phyloP scores from a whole-genome alignment of 2,329 filamentous ascomycete species.

The Phyllosticta ampelicida region DNA sequence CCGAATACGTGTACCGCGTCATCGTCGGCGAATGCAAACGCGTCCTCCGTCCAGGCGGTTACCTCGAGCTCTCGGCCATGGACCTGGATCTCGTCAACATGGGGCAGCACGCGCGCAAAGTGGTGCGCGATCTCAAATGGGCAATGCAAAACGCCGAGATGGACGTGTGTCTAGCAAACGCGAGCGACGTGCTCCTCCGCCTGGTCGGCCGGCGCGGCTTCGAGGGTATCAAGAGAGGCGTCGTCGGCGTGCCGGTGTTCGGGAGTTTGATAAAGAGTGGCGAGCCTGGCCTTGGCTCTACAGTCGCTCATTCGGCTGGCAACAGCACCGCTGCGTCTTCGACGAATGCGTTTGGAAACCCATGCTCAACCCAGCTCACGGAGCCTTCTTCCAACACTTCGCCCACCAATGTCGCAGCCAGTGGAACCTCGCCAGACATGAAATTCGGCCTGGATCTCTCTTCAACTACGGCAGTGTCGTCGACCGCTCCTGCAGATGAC shows the following conservation, averaged over 20 bases:
- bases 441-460: constrained; percentile 48
- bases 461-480: not conserved
- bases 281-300: not conserved
- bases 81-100: constrained; percentile 76
- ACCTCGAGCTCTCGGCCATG: constrained; percentile 67
- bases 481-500: constrained; percentile 42
- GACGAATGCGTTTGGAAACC: not conserved
- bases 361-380: not conserved
- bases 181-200: constrained; percentile 44
- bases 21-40: constrained; percentile 65
- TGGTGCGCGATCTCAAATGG: constrained; percentile 62
- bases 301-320: not conserved
- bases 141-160: constrained; percentile 51
- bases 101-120: constrained; percentile 58
- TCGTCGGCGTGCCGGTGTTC: constrained; percentile 65
- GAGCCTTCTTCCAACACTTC: not conserved
- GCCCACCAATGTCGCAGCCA: not conserved
- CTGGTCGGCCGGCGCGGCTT: constrained; percentile 61
- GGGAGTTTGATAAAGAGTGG: constrained; percentile 31
- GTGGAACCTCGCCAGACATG: constrained; percentile 32
- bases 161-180: constrained; percentile 47
- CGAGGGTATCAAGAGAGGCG: constrained; percentile 60
- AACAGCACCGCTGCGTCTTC: not conserved
- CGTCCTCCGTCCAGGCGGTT: constrained; percentile 66
- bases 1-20: constrained; percentile 58